These are phyloP conservation scores for Adansonia digitata DNA, from an alignment of 345 rosid species.

Conservation along the genomic window DNA sequence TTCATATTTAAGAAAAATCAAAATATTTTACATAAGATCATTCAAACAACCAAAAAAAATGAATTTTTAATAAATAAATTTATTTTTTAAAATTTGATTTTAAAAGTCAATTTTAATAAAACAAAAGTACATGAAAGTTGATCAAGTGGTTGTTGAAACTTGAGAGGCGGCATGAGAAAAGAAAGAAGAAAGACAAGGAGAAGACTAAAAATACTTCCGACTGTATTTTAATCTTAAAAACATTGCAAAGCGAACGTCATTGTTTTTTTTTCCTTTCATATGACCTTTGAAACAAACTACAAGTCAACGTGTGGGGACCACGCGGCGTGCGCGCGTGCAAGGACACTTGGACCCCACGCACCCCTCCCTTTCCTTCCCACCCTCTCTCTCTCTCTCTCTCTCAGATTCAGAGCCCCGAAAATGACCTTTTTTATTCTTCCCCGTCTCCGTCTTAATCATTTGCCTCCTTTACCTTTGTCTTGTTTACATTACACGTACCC, in stretches of 20 bases:
- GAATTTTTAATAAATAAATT: too few relatives aligned
- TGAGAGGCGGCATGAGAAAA: background rate
- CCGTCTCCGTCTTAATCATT: background rate
- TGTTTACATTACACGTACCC: background rate
- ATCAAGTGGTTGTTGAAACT: background rate
- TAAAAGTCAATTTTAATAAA: too few relatives aligned
- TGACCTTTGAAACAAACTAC: background rate
- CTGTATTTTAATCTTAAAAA: too few relatives aligned
- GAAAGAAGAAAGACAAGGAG: too few relatives aligned
- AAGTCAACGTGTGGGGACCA: slow-evolving; percentile 57
- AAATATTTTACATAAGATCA: too few relatives aligned
- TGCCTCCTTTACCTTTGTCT: background rate
- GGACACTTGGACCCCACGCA: slow-evolving; percentile 45
- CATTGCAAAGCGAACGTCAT: background rate
- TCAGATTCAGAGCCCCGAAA: slow-evolving; percentile 48
- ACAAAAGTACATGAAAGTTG: background rate
- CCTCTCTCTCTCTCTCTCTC: background rate
- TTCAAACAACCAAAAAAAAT: too few relatives aligned
- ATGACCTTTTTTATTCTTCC: slow-evolving; percentile 11
- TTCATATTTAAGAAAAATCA: too few relatives aligned
- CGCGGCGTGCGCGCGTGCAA: slow-evolving; percentile 64
- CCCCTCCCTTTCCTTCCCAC: too few relatives aligned
- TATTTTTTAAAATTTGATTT: too few relatives aligned
- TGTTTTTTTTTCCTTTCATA: background rate
- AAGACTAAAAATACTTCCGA: too few relatives aligned